Conservation (phyloP, 352 stramenopile species). For the Salisapilia sapeloensis region DNA sequence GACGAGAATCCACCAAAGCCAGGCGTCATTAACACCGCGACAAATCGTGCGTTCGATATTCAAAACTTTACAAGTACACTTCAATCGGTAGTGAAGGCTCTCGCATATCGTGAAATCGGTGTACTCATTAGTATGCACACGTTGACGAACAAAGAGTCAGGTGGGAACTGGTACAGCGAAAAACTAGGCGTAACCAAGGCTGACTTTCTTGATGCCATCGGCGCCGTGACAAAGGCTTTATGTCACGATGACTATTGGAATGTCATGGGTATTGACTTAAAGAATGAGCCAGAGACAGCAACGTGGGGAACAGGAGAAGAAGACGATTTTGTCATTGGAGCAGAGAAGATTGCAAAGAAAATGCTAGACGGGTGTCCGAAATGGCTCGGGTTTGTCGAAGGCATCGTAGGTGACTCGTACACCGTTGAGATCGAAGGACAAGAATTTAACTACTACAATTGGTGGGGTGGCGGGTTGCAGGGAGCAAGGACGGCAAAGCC, state of each 20-base stretch:
- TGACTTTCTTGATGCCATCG: constrained; percentile 35
- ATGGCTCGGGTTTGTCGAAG: constrained; percentile 70
- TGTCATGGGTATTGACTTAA: constrained; percentile 61
- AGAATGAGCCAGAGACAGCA: constrained; percentile 54
- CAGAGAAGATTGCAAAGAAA: constrained; percentile 54
- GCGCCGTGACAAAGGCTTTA: constrained; percentile 34
- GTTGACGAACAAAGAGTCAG: constrained; percentile 32
- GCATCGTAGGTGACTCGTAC: constrained; percentile 21
- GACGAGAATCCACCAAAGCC: constrained; percentile 39
- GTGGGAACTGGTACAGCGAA: constrained; percentile 46
- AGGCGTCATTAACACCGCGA: constrained; percentile 43
- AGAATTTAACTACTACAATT: constrained; percentile 56
- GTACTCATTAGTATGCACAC: constrained; percentile 65
- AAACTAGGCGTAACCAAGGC: constrained; percentile 26
- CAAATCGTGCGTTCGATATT: constrained; percentile 55
- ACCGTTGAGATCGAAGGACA: constrained; percentile 23
- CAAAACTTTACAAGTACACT: constrained; percentile 52
- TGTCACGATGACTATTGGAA: constrained; percentile 63
- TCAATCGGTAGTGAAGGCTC: constrained; percentile 46
- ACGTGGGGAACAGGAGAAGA: constrained; percentile 51
- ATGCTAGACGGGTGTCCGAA: constrained; percentile 59
- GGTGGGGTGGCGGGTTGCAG: constrained; percentile 63
- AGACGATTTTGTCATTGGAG: constrained; percentile 43
- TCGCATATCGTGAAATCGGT: constrained; percentile 52
- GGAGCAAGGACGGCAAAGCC: constrained; percentile 22